These are phyloP conservation scores for Leptographium wingfieldii DNA, from an alignment of 2,329 filamentous ascomycete species.

Conservation along the genomic window DNA sequence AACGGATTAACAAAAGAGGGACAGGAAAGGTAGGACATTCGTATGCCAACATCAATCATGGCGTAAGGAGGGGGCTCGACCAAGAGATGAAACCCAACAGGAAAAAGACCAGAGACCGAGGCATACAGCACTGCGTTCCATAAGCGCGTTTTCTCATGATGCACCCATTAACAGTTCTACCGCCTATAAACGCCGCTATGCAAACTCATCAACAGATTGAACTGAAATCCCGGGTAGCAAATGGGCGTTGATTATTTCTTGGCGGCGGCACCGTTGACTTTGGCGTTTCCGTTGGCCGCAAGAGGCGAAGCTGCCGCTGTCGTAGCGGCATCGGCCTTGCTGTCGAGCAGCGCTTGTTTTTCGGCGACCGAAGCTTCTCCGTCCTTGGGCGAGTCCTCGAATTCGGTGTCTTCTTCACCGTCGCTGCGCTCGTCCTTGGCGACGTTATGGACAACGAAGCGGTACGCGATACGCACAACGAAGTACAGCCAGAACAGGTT, in stretches of 20 bases:
- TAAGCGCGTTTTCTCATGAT: not conserved
- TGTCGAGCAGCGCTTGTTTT: conserved; percentile 13
- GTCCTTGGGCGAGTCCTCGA: conserved; percentile 19
- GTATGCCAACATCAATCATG: not conserved
- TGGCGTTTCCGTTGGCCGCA: not conserved
- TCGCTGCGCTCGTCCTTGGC: conserved; percentile 63
- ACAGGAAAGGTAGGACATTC: not conserved
- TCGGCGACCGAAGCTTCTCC: conserved; percentile 7
- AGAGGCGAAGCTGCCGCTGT: not conserved
- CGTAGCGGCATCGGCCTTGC: not conserved
- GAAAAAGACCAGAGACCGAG: not conserved
- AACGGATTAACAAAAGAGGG: not conserved
- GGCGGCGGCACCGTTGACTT: conserved; percentile 12
- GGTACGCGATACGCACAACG: conserved; percentile 61
- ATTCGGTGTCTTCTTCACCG: conserved; percentile 50
- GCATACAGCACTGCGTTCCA: not conserved
- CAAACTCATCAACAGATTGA: not conserved
- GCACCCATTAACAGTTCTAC: not conserved
- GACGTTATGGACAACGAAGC: conserved; percentile 49
- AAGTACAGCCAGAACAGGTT: conserved; percentile 76
- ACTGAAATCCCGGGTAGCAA: not conserved
- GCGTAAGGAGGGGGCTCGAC: not conserved
- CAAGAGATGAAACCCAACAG: not conserved
- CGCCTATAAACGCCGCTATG: conserved; percentile 9
- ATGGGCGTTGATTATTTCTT: conserved; percentile 6